Base-by-base conservation (phyloP, 164 flowering plant species). In the Saururus chinensis region DNA sequence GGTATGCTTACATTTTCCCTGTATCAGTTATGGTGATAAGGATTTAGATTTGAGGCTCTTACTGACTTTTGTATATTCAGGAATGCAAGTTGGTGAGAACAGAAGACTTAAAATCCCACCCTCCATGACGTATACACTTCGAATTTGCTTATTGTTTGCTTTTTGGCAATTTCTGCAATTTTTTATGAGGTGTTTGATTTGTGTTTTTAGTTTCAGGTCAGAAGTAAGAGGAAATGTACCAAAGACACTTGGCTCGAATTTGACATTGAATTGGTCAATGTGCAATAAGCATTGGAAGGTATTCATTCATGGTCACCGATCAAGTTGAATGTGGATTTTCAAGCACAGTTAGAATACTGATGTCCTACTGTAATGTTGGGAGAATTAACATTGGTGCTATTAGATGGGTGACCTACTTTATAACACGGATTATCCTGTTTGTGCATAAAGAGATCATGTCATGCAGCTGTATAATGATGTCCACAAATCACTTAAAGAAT, bases 11-110 rank as follows among this genome's bases (percentile, higher is more conserved):
- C 30, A 26, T 62, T 51, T 62, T 52, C 45, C 17, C 10, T 20
- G 13, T 20, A 37, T 52, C 73, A 93, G 99, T 40, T 90, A 87
- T 73, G 96, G 99, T 40, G 99, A 93, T 77, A 85, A 66, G 66
- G 96, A 90, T 81, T 73, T 90, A 68, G 99, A 88, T 79, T 74
- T 90, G 81, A 82, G 96, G 76, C 17, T 12, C 49, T 45, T 17
- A 45, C 49, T 12, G 17, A 12, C 17, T 12, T 45, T 2, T 23
- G 19, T 24, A n/a, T n/a, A 17, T 55, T 23, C 35, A 55, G 58
- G 30, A 10, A 55, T 55, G 58, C 58, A 30, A 20, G 35, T 55
- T 55, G 58, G 58, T 23, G 58, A 30, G 58, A 55, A 55, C 16
- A 55, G 37, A 55, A 23, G 58, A 55, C 58, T 55, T 14, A 24